Percentiles rank a stretch among this genome's conserved stretches.
phyloP scores from a whole-genome alignment of 306 rosid species.

The Rosa multiflora region DNA sequence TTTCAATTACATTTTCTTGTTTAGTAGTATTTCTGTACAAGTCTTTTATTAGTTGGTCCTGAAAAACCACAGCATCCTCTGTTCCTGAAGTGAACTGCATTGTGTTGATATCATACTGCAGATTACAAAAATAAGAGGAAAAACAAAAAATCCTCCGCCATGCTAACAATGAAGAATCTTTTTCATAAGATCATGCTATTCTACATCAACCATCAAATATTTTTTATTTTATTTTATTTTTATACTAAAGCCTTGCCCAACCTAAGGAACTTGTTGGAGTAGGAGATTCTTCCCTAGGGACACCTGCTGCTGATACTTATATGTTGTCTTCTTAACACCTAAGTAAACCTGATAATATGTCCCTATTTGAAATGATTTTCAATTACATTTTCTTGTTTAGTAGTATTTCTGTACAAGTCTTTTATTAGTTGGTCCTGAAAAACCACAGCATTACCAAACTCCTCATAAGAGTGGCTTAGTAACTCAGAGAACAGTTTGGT shows the following conservation, averaged over 20 bases:
- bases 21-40: background rate
- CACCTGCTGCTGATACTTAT: background rate
- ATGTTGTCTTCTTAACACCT: background rate
- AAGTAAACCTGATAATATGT: background rate
- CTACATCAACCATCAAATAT: background rate
- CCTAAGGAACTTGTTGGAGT: background rate
- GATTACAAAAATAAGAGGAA: conserved; percentile 18
- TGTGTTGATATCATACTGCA: conserved; percentile 24
- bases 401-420: background rate
- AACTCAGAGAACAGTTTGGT: background rate
- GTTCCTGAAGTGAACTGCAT: too few relatives aligned
- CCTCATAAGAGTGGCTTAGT: background rate
- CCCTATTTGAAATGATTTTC: background rate
- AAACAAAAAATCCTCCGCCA: conserved; percentile 5
- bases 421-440: background rate
- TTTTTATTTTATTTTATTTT: too few relatives aligned
- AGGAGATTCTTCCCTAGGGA: background rate
- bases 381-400: background rate
- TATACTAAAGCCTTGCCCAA: background rate
- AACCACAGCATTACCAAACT: background rate
- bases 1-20: background rate
- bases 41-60: background rate
- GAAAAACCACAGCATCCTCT: background rate
- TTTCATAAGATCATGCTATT: conserved; percentile 3
- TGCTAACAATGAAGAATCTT: background rate